phyloP scores from a whole-genome alignment of 108 stramenopile genomes.

The Seminavis robusta region DNA sequence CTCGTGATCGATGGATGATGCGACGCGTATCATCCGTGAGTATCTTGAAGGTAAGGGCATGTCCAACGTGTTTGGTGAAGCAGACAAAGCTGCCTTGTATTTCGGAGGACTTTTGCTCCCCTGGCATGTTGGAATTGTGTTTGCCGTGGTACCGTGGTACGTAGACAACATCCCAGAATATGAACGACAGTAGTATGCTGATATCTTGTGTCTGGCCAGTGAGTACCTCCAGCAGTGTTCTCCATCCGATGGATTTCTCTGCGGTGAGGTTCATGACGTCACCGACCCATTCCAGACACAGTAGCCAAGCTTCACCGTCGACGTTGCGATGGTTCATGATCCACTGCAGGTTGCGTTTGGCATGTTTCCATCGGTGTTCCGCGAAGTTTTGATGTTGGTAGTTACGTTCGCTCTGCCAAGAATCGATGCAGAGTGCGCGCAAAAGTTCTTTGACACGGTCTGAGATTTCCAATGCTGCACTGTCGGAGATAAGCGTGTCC shows the following conservation, averaged over 20 bases:
- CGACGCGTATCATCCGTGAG: no score
- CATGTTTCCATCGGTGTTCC: constrained; percentile 14
- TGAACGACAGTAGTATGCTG: constrained; percentile 1
- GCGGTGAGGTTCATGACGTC: constrained; percentile 20
- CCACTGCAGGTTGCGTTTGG: constrained; percentile 7
- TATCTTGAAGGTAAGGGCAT: no score
- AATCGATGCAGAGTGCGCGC: constrained; percentile 9
- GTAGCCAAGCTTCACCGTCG: constrained; percentile 16
- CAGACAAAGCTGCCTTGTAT: no score
- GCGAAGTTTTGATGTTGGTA: constrained; percentile 30
- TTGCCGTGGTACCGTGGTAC: no score
- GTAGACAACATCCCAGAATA: constrained; percentile 22
- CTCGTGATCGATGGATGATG: no score
- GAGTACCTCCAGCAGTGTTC: constrained; percentile 5
- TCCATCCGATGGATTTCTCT: neutral
- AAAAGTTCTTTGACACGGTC: constrained; percentile 5
- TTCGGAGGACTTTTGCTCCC: no score
- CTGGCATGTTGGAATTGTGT: no score
- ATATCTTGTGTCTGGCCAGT: constrained; percentile 21
- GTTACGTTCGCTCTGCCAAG: constrained; percentile 21
- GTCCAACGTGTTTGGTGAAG: no score
- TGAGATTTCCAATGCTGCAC: constrained; percentile 9
- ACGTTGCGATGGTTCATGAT: constrained; percentile 22
- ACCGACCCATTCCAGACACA: constrained; percentile 2
- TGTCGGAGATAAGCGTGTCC: constrained; percentile 7